Conservation (phyloP, 345 rosid genomes). For the Cardamine resedifolia region DNA sequence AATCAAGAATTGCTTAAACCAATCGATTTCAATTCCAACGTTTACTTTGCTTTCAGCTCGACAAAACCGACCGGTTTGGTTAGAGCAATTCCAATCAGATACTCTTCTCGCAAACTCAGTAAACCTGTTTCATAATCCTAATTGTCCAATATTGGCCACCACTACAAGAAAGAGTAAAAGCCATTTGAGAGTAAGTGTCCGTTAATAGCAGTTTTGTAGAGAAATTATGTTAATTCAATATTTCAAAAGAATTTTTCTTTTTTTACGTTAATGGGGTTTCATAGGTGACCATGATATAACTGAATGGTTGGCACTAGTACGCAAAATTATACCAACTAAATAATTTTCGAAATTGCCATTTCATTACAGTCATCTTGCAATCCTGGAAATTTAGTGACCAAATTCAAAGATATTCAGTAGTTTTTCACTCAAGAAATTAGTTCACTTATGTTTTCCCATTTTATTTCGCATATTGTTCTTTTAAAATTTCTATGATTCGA, state of each 20-base stretch:
- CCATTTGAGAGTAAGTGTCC: conserved; percentile 23
- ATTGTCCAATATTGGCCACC: conserved; percentile 10
- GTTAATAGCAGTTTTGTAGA: background rate
- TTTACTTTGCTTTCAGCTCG: conserved; percentile 21
- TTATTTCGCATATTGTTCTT: background rate
- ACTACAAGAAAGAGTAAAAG: conserved; percentile 13
- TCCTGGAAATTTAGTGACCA: background rate
- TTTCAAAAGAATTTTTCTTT: no score
- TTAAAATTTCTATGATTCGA: background rate
- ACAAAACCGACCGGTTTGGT: background rate
- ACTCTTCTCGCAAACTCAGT: conserved; percentile 5
- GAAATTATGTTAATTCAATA: no score
- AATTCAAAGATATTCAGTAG: background rate
- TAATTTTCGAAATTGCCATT: background rate
- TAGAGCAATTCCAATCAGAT: background rate
- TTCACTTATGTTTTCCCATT: background rate
- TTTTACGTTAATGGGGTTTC: no score
- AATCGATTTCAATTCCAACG: background rate
- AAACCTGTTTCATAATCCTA: background rate
- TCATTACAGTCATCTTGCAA: background rate
- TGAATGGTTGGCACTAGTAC: no score
- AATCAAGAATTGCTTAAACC: background rate
- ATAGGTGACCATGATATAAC: no score
- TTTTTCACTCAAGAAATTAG: background rate
- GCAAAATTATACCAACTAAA: background rate